Evolutionary conservation across 2,329 filamentous ascomycete species (phyloP).

Genomic region (Thielaviopsis musarum): DNA sequence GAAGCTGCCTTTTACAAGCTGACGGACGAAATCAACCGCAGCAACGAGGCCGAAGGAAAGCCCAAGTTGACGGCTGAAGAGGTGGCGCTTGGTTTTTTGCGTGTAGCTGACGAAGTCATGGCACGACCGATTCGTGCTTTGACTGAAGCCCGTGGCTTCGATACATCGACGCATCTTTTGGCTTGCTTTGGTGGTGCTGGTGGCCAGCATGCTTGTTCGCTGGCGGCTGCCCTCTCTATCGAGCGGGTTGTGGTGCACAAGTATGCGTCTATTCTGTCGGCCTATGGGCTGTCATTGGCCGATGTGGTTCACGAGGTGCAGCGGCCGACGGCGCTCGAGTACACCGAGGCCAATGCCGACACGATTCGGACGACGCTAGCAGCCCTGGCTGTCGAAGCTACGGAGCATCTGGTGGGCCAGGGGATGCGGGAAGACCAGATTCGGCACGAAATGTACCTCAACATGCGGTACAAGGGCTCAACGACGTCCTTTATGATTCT

Average conservation of each 20-base stretch:
- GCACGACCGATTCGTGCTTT: conserved; percentile 76
- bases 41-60: conserved; percentile 36
- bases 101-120: conserved; percentile 85
- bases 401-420: conserved; percentile 50
- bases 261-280: conserved; percentile 78
- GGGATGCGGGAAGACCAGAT: conserved; percentile 63
- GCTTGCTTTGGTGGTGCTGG: conserved; percentile 87
- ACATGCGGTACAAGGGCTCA: conserved; percentile 82
- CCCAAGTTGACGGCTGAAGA: conserved; percentile 63
- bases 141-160: conserved; percentile 83
- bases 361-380: conserved; percentile 59
- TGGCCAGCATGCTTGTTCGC: conserved; percentile 82
- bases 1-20: conserved; percentile 59
- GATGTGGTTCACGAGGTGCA: conserved; percentile 88
- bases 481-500: conserved; percentile 84
- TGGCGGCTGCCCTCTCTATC: conserved; percentile 71
- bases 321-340: conserved; percentile 51
- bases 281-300: conserved; percentile 83
- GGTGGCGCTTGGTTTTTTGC: conserved; percentile 76
- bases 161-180: conserved; percentile 77
- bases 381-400: conserved; percentile 62
- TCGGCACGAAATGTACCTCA: conserved; percentile 79
- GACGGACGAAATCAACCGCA: conserved; percentile 55
- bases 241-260: conserved; percentile 71
- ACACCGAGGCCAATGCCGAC: conserved; percentile 34